phyloP scores from a whole-genome alignment of 2,329 filamentous ascomycete genomes.

The Apiospora rasikravindrae region DNA sequence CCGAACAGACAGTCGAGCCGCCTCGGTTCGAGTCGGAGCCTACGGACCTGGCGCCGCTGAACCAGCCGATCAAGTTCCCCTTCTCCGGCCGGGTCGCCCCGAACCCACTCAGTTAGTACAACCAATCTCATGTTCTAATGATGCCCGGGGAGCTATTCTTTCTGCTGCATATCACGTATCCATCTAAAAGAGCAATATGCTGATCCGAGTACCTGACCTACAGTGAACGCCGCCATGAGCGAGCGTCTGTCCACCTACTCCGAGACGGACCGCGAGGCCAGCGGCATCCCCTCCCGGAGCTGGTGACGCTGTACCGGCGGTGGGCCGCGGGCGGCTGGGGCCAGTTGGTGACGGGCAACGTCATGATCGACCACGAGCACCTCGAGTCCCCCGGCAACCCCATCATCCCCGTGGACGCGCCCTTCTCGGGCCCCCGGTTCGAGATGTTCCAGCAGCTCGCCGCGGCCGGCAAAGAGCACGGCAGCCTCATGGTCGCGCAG shows the following conservation, averaged over 20 bases:
- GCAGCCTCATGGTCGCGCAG: conserved; percentile 65
- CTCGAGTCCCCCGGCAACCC: conserved; percentile 61
- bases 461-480: conserved; percentile 58
- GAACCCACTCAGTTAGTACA: conserved; percentile 58
- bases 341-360: conserved; percentile 65
- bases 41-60: conserved; percentile 2
- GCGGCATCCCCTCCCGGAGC: conserved; percentile 48
- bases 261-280: conserved; percentile 53
- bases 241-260: conserved; percentile 68
- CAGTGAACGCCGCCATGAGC: conserved; percentile 69
- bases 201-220: neutral
- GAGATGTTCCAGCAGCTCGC: conserved; percentile 65
- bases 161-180: neutral
- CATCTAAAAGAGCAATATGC: neutral
- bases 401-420: conserved; percentile 60
- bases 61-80: conserved; percentile 50
- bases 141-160: no score
- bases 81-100: conserved; percentile 61
- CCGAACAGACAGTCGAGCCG: neutral
- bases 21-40: conserved; percentile 13
- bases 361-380: conserved; percentile 67
- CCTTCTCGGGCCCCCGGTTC: conserved; percentile 60
- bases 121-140: neutral
- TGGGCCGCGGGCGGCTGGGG: conserved; percentile 66
- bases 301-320: conserved; percentile 60